A percentile compares a stretch with the other conserved stretches of the same genome.
These are phyloP conservation scores for Planoprotostelium fungivorum DNA, from an alignment of 78 protist genomes.

Conservation along the genomic window DNA sequence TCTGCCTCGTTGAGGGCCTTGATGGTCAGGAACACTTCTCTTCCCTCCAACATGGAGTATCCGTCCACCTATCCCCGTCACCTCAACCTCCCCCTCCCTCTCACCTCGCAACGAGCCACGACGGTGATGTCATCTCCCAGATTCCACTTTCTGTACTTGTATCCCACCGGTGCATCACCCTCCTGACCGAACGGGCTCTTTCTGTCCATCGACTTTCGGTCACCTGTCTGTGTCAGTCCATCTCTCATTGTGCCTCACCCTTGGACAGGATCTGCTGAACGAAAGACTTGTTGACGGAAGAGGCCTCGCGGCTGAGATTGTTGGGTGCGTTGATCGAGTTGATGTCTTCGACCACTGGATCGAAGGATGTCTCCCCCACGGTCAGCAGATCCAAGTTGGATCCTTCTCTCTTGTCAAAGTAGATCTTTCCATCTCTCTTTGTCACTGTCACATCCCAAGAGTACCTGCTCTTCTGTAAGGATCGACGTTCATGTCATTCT, in stretches of 20 bases:
- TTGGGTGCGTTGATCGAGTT: constrained; percentile 55
- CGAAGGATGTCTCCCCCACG: constrained; percentile 65
- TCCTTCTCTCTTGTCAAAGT: constrained; percentile 74
- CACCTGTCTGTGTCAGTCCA: not conserved
- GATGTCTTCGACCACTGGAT: constrained; percentile 60
- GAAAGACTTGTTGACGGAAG: constrained; percentile 60
- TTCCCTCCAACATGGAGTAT: constrained; percentile 11
- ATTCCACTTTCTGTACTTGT: constrained; percentile 73
- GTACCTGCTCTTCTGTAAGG: constrained; percentile 11
- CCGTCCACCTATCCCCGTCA: constrained; percentile 5
- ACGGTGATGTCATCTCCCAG: constrained; percentile 67
- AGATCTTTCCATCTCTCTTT: constrained; percentile 52
- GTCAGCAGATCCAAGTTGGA: constrained; percentile 49
- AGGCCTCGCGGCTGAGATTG: constrained; percentile 74
- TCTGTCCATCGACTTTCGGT: constrained; percentile 10
- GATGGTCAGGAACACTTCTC: constrained; percentile 7
- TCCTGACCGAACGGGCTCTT: constrained; percentile 60
- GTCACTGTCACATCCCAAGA: constrained; percentile 79
- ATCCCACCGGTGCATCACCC: constrained; percentile 50
- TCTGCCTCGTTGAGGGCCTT: constrained; percentile 55
- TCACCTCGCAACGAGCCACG: constrained; percentile 41
- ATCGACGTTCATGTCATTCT: too few relatives aligned
- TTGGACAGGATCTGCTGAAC: constrained; percentile 41
- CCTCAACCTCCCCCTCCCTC: constrained; percentile 12
- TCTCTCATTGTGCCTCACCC: not conserved